Base-by-base conservation (phyloP, 1,284 basidiomycete genomes). In the Laetiporus sulphureus region DNA sequence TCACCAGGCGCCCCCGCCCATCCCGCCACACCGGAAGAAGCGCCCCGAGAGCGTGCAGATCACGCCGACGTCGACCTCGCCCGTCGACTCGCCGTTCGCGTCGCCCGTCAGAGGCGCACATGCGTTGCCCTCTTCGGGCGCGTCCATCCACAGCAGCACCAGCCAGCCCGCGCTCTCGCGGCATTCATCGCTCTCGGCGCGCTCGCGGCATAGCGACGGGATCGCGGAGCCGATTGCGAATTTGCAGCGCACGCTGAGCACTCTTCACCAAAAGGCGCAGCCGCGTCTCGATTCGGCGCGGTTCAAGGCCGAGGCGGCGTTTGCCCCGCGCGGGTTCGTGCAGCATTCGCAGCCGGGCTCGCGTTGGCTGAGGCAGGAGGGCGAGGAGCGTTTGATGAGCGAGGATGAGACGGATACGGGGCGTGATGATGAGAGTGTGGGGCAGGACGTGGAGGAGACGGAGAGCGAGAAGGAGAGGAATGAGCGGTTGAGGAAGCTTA, bases 261-360 rank as follows among this genome's bases (percentile, higher is more conserved):
- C 59, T 15, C 57, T 79, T 10, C 70, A 75, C 44, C 65, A 68
- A 19, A 67, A 65, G 20, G 58, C 77, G 8, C 68, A 73, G 47
- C 67, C 70, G 5, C 67, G 64, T 32, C 54, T 73, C 20, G 67
- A 71, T 40, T 57, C 61, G n/a, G 80, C 77, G 25, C 60, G 77
- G 46, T 84, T 74, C 59, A 83, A 83, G 59, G 80, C 80, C 0
- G 81, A 83, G 57, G 81, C 80, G 16, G 81, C 80, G 16, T 53
- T 83, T 30, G 75, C 67, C 45, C 63, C 64, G 47, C 65, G 78
- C 7, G 81, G 81, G 33, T 83, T 73, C 51, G 69, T 83, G 25
- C 58, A 51, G 48, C 52, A 47, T 40, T 42, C 47, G 34, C 59
- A 50, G 58, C 57, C 45, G 32, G 36, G 54, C 53, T 38, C 50